Conservation (phyloP, 768 basidiomycete genomes). For the Suillus hirtellus region DNA sequence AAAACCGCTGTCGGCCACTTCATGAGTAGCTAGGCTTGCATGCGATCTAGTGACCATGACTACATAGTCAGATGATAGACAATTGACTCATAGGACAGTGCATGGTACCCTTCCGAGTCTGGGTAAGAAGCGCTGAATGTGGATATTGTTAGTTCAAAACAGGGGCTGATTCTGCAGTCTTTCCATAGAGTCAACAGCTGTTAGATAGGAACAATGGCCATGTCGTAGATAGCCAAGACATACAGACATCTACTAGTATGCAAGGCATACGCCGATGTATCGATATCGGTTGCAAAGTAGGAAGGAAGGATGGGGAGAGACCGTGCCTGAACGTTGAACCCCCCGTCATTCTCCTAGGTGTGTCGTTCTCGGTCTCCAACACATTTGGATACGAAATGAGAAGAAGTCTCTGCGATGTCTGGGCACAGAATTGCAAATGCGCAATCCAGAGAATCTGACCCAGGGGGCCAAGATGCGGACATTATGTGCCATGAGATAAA, state of each 20-base stretch:
- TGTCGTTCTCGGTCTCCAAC: neutral
- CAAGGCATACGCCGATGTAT: neutral
- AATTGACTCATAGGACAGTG: neutral
- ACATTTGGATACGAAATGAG: neutral
- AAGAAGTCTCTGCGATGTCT: neutral
- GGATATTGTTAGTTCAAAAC: neutral
- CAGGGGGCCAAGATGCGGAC: neutral
- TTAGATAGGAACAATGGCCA: neutral
- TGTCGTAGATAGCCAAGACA: neutral
- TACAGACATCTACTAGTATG: neutral
- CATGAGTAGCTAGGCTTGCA: neutral
- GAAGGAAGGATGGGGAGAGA: neutral
- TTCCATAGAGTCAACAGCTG: neutral
- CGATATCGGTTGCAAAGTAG: neutral
- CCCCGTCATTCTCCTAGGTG: conserved; percentile 26
- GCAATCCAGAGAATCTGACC: neutral
- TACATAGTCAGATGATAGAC: neutral
- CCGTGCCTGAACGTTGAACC: conserved; percentile 62
- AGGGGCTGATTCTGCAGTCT: neutral
- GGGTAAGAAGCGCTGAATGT: neutral
- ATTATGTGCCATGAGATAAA: neutral
- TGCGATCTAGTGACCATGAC: neutral
- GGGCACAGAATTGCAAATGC: neutral
- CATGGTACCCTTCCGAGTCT: neutral
- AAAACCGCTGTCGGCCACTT: neutral